phyloP scores from a whole-genome alignment of 352 stramenopile species.

The Pythium inflatum region DNA sequence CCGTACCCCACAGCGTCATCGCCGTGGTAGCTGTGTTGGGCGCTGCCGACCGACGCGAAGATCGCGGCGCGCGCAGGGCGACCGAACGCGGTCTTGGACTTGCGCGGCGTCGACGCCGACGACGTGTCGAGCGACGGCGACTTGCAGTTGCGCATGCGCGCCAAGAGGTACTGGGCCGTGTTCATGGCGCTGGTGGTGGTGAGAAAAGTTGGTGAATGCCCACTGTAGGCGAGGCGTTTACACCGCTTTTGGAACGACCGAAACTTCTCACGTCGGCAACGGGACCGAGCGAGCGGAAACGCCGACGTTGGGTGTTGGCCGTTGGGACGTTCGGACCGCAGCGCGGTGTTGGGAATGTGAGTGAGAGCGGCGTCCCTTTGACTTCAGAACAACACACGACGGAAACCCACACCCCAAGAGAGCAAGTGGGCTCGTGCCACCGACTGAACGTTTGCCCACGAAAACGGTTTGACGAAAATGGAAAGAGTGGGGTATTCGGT shows the following conservation, averaged over 20 bases:
- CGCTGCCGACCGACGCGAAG: constrained; percentile 79
- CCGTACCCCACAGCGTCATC: constrained; percentile 88
- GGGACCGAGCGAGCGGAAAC: constrained; percentile 13
- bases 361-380: constrained; percentile 12
- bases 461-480: constrained; percentile 26
- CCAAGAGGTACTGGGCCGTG: constrained; percentile 65
- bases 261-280: constrained; percentile 6
- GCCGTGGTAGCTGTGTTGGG: constrained; percentile 80
- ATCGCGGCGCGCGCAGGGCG: constrained; percentile 36
- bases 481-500: constrained; percentile 27
- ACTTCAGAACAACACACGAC: constrained; percentile 1
- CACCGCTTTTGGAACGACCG: constrained; percentile 1
- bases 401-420: not conserved
- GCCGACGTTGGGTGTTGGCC: constrained; percentile 4
- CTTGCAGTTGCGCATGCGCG: constrained; percentile 80
- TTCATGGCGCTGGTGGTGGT: constrained; percentile 45
- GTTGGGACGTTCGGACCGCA: constrained; percentile 1
- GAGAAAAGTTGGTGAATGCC: constrained; percentile 15
- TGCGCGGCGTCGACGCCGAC: constrained; percentile 27
- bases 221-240: not conserved
- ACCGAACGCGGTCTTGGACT: constrained; percentile 13
- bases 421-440: constrained; percentile 20
- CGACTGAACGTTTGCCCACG: not conserved
- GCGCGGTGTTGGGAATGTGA: not conserved
- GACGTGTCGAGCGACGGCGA: constrained; percentile 42